A percentile compares a stretch with the other conserved stretches of the same genome.
Conservation (phyloP, 164 flowering plant genomes). For the Annona cherimola region DNA sequence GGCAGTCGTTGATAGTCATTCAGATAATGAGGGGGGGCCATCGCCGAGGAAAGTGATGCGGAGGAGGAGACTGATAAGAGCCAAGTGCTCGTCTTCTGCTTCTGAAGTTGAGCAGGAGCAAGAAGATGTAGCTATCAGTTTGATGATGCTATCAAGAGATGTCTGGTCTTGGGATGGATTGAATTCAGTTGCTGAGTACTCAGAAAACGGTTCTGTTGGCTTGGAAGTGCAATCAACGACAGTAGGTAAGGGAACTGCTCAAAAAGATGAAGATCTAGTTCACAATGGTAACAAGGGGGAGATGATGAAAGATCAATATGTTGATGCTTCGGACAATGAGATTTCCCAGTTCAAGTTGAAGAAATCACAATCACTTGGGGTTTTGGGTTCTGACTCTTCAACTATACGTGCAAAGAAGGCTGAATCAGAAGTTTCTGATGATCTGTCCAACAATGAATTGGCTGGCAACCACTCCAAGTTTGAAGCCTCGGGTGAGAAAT, state of each 20-base stretch:
- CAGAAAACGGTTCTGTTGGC: slow-evolving; percentile 60
- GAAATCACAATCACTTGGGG: slow-evolving; percentile 25
- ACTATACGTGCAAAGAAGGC: slow-evolving; percentile 21
- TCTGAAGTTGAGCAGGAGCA: slow-evolving; percentile 67
- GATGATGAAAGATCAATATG: slow-evolving; percentile 12
- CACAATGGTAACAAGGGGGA: slow-evolving; percentile 10
- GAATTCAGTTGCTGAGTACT: slow-evolving; percentile 50
- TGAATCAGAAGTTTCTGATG: slow-evolving; percentile 38
- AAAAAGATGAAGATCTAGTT: slow-evolving; percentile 5
- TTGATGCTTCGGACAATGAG: slow-evolving; percentile 18
- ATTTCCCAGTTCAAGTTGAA: slow-evolving; percentile 24
- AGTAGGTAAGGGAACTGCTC: slow-evolving; percentile 11
- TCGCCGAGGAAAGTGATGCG: slow-evolving; percentile 24
- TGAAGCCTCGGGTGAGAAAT: slow-evolving; percentile 21
- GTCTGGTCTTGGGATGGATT: slow-evolving; percentile 33
- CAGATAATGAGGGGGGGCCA: slow-evolving; percentile 47
- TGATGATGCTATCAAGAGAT: slow-evolving; percentile 87
- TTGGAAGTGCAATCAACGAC: slow-evolving; percentile 48
- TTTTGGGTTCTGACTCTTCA: slow-evolving; percentile 23
- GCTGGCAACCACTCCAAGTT: slow-evolving; percentile 16
- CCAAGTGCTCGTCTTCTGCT: slow-evolving; percentile 38
- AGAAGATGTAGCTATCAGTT: slow-evolving; percentile 68
- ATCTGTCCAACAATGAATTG: slow-evolving; percentile 22
- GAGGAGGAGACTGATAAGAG: slow-evolving; percentile 34
- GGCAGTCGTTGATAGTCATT: slow-evolving; percentile 39